Conservation (phyloP, 2,329 filamentous ascomycete genomes). For the Tolypocladium sp. region DNA sequence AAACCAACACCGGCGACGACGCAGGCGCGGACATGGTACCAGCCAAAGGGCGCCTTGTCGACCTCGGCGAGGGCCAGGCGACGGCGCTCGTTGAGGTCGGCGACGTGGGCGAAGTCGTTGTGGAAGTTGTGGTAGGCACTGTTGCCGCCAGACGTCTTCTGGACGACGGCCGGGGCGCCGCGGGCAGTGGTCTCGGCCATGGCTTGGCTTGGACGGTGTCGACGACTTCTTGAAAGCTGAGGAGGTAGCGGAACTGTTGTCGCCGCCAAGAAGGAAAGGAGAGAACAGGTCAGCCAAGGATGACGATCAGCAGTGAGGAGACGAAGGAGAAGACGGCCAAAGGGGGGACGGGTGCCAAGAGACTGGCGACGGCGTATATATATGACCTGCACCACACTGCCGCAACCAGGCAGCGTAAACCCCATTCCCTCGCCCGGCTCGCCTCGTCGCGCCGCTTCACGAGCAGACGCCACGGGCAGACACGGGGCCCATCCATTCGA, state of each 20-base stretch:
- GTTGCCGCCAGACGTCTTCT: conserved; percentile 55
- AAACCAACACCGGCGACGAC: conserved; percentile 77
- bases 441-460: neutral
- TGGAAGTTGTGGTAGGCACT: conserved; percentile 69
- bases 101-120: conserved; percentile 57
- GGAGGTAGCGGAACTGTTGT: neutral
- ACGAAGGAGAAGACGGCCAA: neutral
- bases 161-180: conserved; percentile 7
- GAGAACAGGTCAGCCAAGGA: neutral
- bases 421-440: neutral
- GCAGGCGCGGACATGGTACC: conserved; percentile 73
- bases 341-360: neutral
- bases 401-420: neutral
- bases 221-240: neutral
- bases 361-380: neutral
- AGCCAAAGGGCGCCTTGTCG: conserved; percentile 73
- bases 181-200: conserved; percentile 4
- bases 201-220: neutral
- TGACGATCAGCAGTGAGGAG: neutral
- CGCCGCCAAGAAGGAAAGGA: neutral
- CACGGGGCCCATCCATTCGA: neutral
- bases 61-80: conserved; percentile 73
- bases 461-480: neutral
- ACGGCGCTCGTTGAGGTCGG: conserved; percentile 69
- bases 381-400: neutral